phyloP scores from a whole-genome alignment of 352 stramenopile genomes.

The Thalassiosira livingstoniorum region DNA sequence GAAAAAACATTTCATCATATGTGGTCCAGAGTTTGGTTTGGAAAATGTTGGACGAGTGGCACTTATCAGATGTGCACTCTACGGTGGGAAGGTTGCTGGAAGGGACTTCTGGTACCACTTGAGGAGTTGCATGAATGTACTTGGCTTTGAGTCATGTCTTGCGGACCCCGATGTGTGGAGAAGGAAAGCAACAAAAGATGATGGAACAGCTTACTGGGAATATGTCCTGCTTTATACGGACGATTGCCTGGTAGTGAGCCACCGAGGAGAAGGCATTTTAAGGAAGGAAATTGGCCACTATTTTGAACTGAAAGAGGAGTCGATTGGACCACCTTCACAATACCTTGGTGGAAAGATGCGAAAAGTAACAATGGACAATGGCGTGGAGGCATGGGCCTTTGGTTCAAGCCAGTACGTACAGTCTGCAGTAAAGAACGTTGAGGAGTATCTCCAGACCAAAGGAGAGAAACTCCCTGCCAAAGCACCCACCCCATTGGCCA shows the following conservation, averaged over 20 bases:
- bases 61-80: too few species aligned
- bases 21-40: too few species aligned
- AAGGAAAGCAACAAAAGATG: too few species aligned
- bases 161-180: too few species aligned
- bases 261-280: slow-evolving; percentile 45
- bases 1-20: too few species aligned
- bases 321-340: slow-evolving; percentile 49
- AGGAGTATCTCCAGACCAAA: slow-evolving; percentile 40
- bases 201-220: too few species aligned
- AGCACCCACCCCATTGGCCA: slow-evolving; percentile 36
- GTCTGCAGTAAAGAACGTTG: slow-evolving; percentile 32
- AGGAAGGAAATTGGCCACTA: slow-evolving; percentile 35
- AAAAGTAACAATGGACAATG: slow-evolving; percentile 33
- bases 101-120: too few species aligned
- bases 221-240: slow-evolving; percentile 68
- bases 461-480: slow-evolving; percentile 10
- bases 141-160: too few species aligned
- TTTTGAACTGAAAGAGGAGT: slow-evolving; percentile 53
- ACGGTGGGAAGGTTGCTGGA: too few species aligned
- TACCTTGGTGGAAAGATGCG: slow-evolving; percentile 65
- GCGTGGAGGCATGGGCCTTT: slow-evolving; percentile 35
- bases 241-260: slow-evolving; percentile 50
- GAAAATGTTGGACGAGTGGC: too few species aligned
- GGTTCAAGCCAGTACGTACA: slow-evolving; percentile 46
- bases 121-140: too few species aligned